phyloP scores from a whole-genome alignment of 805 yeast genomes.

The Wickerhamomyces mucosus region DNA sequence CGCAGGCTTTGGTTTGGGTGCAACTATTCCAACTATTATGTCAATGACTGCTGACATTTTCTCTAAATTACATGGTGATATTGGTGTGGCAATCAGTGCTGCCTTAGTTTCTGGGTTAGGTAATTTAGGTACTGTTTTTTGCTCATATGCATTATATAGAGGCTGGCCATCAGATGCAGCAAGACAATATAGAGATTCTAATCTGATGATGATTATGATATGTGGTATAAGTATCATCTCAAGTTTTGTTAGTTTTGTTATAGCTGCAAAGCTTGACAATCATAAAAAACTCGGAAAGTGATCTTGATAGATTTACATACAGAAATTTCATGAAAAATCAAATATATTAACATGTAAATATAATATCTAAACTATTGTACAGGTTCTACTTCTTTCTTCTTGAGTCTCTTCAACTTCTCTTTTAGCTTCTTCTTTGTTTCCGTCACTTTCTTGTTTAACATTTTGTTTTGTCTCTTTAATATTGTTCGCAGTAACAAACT shows the following conservation, averaged over 20 bases:
- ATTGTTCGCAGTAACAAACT: no score
- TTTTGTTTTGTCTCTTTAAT: no score
- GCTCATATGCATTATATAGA: conserved; percentile 74
- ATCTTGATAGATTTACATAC: no score
- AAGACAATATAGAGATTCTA: conserved; percentile 55
- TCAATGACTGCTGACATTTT: conserved; percentile 74
- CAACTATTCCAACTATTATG: conserved; percentile 86
- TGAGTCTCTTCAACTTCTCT: no score
- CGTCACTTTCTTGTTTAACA: no score
- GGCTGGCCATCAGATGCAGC: conserved; percentile 80
- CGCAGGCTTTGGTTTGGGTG: conserved; percentile 83
- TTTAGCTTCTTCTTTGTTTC: no score
- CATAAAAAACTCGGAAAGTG: no score
- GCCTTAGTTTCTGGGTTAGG: conserved; percentile 85
- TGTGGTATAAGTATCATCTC: conserved; percentile 63
- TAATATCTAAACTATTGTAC: no score
- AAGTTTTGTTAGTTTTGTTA: conserved; percentile 16
- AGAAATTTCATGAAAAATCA: no score
- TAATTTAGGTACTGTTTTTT: conserved; percentile 75
- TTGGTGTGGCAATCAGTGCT: conserved; percentile 75
- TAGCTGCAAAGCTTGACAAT: neutral
- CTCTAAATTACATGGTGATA: conserved; percentile 63
- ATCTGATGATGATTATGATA: conserved; percentile 77
- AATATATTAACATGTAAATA: no score
- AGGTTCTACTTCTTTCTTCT: no score